Conservation (phyloP, 768 basidiomycete species). For the Serpula lacrymans region DNA sequence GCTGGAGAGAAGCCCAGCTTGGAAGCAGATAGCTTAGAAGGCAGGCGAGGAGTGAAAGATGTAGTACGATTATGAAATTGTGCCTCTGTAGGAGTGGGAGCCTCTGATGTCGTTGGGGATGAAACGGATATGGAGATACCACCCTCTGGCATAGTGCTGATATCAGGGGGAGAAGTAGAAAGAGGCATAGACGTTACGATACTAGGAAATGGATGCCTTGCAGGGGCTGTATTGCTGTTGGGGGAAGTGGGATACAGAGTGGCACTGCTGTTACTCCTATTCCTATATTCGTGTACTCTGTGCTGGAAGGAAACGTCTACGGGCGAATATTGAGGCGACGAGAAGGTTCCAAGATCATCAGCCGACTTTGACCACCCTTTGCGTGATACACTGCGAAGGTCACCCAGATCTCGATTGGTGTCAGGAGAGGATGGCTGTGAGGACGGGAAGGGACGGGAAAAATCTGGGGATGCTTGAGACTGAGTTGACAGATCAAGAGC, state of each 20-base stretch:
- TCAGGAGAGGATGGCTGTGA: constrained; percentile 27
- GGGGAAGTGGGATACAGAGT: constrained; percentile 40
- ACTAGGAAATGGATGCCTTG: constrained; percentile 43
- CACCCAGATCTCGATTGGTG: constrained; percentile 46
- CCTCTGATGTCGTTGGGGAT: constrained; percentile 38
- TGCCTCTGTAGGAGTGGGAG: constrained; percentile 24
- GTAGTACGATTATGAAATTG: constrained; percentile 62
- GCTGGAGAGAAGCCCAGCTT: constrained; percentile 41
- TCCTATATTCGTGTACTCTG: constrained; percentile 63
- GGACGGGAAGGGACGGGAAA: constrained; percentile 29
- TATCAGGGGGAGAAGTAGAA: constrained; percentile 23
- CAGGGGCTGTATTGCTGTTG: constrained; percentile 25
- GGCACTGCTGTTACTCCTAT: constrained; percentile 53
- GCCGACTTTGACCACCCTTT: constrained; percentile 78
- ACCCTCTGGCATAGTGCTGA: constrained; percentile 17
- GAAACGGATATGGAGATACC: constrained; percentile 50
- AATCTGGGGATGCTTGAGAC: constrained; percentile 42
- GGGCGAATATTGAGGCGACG: constrained; percentile 29
- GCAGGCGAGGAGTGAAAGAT: constrained; percentile 67
- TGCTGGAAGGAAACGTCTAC: constrained; percentile 54
- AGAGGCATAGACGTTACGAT: constrained; percentile 16
- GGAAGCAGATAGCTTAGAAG: constrained; percentile 63
- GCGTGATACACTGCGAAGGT: constrained; percentile 65
- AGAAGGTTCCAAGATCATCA: constrained; percentile 68
- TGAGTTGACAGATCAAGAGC: constrained; percentile 59